Base-by-base conservation (phyloP, 345 rosid species). In the Reutealis trisperma region DNA sequence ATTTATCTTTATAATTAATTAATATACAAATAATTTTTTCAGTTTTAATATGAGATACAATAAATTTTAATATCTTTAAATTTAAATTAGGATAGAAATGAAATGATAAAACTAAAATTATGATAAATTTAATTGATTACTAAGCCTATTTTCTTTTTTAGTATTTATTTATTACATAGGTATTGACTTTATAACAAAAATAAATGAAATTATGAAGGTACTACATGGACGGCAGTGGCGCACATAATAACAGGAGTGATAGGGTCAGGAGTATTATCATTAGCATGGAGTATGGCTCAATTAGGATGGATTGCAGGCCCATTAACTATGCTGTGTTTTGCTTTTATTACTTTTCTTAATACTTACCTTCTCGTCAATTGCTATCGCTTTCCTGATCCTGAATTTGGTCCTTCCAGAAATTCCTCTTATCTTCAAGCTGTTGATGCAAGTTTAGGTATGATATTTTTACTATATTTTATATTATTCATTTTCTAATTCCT, bases 241-340 rank as follows among this genome's bases (percentile, higher is more conserved):
- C 87, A 88, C 76, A 80, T 88, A 72, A 88, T 88, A 59, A 86
- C 91, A 15, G 91, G 80, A 22, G 88, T 88, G 22, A 88, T 86
- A 42, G 91, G 91, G 16, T 80, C 89, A 13, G 91, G 91, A 12
- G 89, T 85, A n/a, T 79, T 88, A 8, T 81, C 83, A 24, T 19
- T 81, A 19, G 77, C 77, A 51, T 81, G 83, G 83, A 81, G 83
- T 64, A 45, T 76, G 71, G 83, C 83, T 2, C 83, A 81, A 58
- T 30, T 81, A 3, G 83, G 83, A 8, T 81, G 83, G 83, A 52
- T 76, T 27, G 83, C 80, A 10, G 83, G 83, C n/a, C 83, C 83
- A 2, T 45, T 68, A 8, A 67, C 66, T 12, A 76, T 81, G 70
- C 1, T 72, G 25, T 30, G 22, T 27, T 76, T 81, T 72, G 80